Base-by-base conservation (phyloP, 2,329 filamentous ascomycete genomes). In the Canariomyces notabilis region DNA sequence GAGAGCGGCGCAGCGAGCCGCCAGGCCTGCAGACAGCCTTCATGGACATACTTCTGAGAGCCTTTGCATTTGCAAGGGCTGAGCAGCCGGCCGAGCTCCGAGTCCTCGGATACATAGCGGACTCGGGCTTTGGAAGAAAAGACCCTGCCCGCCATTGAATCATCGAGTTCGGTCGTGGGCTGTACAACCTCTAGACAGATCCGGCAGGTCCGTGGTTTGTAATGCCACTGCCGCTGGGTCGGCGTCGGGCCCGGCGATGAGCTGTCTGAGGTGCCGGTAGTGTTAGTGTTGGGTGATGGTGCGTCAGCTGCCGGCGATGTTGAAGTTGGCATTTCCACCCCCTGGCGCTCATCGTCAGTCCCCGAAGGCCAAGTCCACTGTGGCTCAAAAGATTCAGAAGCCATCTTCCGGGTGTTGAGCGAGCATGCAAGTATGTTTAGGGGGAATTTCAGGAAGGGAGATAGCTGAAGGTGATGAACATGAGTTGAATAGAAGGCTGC, bases 21-120 rank as follows among this genome's bases (percentile, higher is more conserved):
- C 89, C 90, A 97, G 9, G 79, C 75, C 59, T 86, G 80, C 39
- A 98, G 74, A 61, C 93, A 98, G 22, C 82, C 85, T 66, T 96
- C 89, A 65, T 98, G 93, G 19, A 97, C 89, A 67, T 95, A 96
- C 69, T 87, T 87, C 57, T 91, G 87, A 32, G 87, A 88, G 42
- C 93, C 93, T 69, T 88, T 94, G 76, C 93, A 98, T 68, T 84
- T 82, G 74, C 93, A 98, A 29, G 93, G 93, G 44, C 86, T 85
- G 57, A 97, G 78, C 21, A 98, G 73, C 41, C 89, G 83, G 32
- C 88, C 88, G 22, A 85, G 76, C 53, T 83, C 76, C 6, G 81
- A 75, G 54, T 88, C 86, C 51, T 86, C 79, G 19, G 87, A 90
- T 42, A 83, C 76, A 60, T 95, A 95, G 16, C 64, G 64, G 6